Base-by-base conservation (phyloP, 257 asterid species). In the Thymus mandschuricus region DNA sequence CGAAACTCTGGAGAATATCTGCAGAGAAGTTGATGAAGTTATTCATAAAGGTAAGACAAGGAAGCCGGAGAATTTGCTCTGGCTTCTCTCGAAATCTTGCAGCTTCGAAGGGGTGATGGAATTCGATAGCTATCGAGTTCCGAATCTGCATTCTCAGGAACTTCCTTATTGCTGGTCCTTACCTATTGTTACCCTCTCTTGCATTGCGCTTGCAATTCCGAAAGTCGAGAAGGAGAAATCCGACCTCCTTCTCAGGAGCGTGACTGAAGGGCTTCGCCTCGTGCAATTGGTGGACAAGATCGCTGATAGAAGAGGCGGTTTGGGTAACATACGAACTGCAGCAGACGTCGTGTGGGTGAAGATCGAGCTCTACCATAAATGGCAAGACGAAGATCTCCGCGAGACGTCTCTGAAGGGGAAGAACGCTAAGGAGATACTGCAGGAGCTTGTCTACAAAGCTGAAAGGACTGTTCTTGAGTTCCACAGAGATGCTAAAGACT, bases 131-230 rank as follows among this genome's bases (percentile, higher is more conserved):
- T 7, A 31, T 49, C 75, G 51, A 66, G 79, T 84, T 64, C 81
- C 79, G n/a, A 29, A 63, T 7, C 80, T 79, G 68, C 79, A 79
- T 64, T 70, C 84, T 21, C 79, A 74, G 43, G 69, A 76, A 34
- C 81, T 63, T 31, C 85, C 83, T 34, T 66, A 79, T 41, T 79
- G 86, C 61, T 81, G 88, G 86, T 64, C 80, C 71, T 56, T 84
- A 10, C 80, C 81, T 13, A 60, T 81, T 48, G 86, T 74, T 74
- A 84, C 88, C 6, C 66, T 84, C 44, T 75, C 88, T 10, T 74
- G 81, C 78, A 76, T 84, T 4, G 84, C 84, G 1, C 73, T 79
- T 11, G 86, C 88, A 21, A 71, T 84, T 43, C 86, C 84, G 2
- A 81, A 81, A 2, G 33, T 81, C 10, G 78, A 69, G 5, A 70